Base-by-base conservation (phyloP, 495 filamentous ascomycete species). In the Alectoria sarmentosa region DNA sequence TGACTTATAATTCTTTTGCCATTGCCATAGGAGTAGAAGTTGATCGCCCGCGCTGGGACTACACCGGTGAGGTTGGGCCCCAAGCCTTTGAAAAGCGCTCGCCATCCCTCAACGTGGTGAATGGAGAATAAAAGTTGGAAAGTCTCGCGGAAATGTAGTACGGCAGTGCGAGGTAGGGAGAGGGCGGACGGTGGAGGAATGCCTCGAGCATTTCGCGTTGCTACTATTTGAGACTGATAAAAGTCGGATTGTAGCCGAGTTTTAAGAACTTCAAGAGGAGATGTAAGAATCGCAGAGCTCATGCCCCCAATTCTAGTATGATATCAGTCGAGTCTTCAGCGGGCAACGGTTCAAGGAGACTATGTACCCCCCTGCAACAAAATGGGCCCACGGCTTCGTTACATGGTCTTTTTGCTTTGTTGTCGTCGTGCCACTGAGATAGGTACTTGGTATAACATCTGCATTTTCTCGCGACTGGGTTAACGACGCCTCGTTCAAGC, bases 221-320 rank as follows among this genome's bases (percentile, higher is more conserved):
- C 72, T 52, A 74, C 71, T 23, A 85, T 78, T 65, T 85, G 89
- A 2, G 83, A 76, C 69, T 93, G 89, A 78, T 96, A 96, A 73
- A 92, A 95, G 69, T 94, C 90, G 69, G 89, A 92, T 73, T 96
- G 91, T 5, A 96, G 81, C 11, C 91, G 83, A 6, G 92, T 96
- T 76, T 94, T 94, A 13, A 96, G 82, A 36, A 96, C 92, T 71
- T 96, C 91, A 56, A 96, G 84, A 9, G 91, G 91, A 6, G 89
- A 89, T 1, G 91, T 96, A 14, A 96, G 76, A n/a, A 87, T 84
- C 7, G 91, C 88, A 17, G 91, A 83, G 23, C 89, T 90, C 88
- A 96, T 92, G 64, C 92, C 92, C 66, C 92, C 92, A 28, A 90
- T 76, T 26, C 91, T 95, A 66, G 61, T 58, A 63, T 65, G 30